phyloP scores from a whole-genome alignment of 495 filamentous ascomycete genomes.

The Opeltia flavorubescens region DNA sequence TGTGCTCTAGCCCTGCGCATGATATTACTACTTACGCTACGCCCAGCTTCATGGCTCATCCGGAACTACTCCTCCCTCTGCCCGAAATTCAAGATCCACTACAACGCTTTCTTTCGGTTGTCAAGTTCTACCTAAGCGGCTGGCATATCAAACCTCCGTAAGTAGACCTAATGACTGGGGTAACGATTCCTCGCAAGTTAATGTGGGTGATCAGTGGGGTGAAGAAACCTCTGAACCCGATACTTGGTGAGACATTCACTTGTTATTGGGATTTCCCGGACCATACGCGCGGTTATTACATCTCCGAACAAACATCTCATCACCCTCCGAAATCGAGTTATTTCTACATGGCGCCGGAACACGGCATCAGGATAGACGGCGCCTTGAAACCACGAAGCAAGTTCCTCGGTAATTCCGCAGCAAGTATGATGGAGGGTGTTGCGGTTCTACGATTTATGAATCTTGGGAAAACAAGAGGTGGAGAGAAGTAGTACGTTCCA shows the following conservation, averaged over 20 bases:
- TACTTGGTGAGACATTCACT: conserved; percentile 88
- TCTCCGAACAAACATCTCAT: conserved; percentile 91
- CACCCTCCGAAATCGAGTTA: conserved; percentile 98
- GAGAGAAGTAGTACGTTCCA: conserved; percentile 71
- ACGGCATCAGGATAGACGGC: conserved; percentile 89
- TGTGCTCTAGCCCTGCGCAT: background rate
- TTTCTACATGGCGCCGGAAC: conserved; percentile 95
- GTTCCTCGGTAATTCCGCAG: conserved; percentile 93
- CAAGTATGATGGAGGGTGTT: conserved; percentile 95
- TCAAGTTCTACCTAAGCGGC: conserved; percentile 95
- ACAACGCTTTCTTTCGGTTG: conserved; percentile 80
- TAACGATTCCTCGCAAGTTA: conserved; percentile 8
- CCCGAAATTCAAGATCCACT: conserved; percentile 78
- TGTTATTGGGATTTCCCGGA: conserved; percentile 93
- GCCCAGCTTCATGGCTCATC: conserved; percentile 95
- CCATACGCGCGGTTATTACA: conserved; percentile 79
- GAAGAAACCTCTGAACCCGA: conserved; percentile 96
- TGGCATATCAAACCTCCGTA: conserved; percentile 99
- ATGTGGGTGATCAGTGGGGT: conserved; percentile 53
- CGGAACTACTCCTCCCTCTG: conserved; percentile 85
- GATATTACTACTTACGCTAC: background rate
- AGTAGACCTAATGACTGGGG: conserved; percentile 19
- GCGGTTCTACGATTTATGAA: conserved; percentile 78
- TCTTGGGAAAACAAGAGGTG: conserved; percentile 46
- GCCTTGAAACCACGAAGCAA: conserved; percentile 92